Evolutionary conservation across 768 basidiomycete species (phyloP), one percentile per base, ranked within the genome.

Genomic region (Amanita rimosa): DNA sequence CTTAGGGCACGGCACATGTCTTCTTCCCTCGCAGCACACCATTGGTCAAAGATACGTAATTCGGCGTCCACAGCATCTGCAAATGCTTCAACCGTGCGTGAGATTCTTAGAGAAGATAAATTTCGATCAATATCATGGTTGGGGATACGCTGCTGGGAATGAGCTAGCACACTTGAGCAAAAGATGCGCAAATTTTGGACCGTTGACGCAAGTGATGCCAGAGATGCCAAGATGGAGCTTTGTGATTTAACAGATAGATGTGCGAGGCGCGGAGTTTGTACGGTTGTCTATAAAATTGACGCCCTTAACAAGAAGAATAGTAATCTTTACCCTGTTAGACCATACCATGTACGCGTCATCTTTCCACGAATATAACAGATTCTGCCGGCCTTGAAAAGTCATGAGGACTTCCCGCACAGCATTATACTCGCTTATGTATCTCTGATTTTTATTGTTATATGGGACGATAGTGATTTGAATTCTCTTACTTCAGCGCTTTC

Each of bases 51-150:
- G 3, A 53, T 53, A 17, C 68, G 72, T 3, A 88, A 64, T 48
- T 85, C 77, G 17, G 65, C 54, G 51, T 79, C 78, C 40, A 90
- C 64, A 0, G 85, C 86, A 48, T 89, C 85, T 1, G 83, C 77
- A 58, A 89, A 89, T 0, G 89, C 89, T 60, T 91, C 85, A n/a
- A 86, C 63, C 0, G 85, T 88, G 27, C 73, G 74, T 8, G 79
- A 78, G 8, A 65, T 61, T 40, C 53, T 56, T 55, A 56, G 51
- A 58, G 22, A 51, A 46, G 44, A 50, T 29, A 36, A 34, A n/a
- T 11, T 27, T 48, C 52, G 48, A 33, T 40, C 41, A 42, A 42
- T 31, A 52, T 47, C 44, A 51, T 17, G 50, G 41, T 42, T 48
- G 31, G 52, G 44, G 39, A 54, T 46, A 40, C 44, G 49, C 31